These are phyloP conservation scores for Cnidoscolus chayamansa DNA, from an alignment of 441 rosid species.

Conservation along the genomic window DNA sequence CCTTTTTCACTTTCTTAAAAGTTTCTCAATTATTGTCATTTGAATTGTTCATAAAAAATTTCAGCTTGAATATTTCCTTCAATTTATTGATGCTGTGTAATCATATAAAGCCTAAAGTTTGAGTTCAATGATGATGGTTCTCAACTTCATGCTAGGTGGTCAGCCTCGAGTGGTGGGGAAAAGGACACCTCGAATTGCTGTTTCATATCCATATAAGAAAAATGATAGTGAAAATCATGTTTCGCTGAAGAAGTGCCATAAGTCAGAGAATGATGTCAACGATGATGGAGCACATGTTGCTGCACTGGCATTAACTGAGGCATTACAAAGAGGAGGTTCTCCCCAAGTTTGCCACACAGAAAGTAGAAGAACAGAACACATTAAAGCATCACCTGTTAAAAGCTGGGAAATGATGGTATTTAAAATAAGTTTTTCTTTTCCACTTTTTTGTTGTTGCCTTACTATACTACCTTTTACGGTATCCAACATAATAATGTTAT, in stretches of 20 bases:
- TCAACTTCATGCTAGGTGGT: conserved; percentile 42
- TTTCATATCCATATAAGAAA: conserved; percentile 43
- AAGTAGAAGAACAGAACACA: conserved; percentile 34
- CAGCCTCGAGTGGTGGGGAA: conserved; percentile 75
- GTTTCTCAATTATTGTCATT: not conserved
- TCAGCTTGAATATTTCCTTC: conserved; percentile 2
- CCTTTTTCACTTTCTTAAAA: not conserved
- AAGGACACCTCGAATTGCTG: conserved; percentile 90
- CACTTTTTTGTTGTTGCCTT: conserved; percentile 3
- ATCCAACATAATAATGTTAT: not conserved
- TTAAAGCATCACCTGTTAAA: conserved; percentile 44
- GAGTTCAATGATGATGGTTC: conserved; percentile 21
- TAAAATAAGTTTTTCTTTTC: conserved; percentile 12
- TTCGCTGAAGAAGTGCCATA: conserved; percentile 46
- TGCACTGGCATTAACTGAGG: conserved; percentile 64
- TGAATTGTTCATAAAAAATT: not conserved
- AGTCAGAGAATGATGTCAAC: conserved; percentile 40
- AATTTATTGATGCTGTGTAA: not conserved
- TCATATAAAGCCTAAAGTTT: conserved; percentile 6
- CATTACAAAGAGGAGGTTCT: conserved; percentile 58
- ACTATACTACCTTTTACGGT: conserved; percentile 9
- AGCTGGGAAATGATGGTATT: conserved; percentile 63
- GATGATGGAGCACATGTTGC: conserved; percentile 63
- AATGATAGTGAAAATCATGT: conserved; percentile 47
- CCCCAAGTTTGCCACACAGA: conserved; percentile 50